Percentiles rank a stretch among this genome's conserved stretches.
phyloP scores from a whole-genome alignment of 352 stramenopile genomes.

The Pythium phragmitis region DNA sequence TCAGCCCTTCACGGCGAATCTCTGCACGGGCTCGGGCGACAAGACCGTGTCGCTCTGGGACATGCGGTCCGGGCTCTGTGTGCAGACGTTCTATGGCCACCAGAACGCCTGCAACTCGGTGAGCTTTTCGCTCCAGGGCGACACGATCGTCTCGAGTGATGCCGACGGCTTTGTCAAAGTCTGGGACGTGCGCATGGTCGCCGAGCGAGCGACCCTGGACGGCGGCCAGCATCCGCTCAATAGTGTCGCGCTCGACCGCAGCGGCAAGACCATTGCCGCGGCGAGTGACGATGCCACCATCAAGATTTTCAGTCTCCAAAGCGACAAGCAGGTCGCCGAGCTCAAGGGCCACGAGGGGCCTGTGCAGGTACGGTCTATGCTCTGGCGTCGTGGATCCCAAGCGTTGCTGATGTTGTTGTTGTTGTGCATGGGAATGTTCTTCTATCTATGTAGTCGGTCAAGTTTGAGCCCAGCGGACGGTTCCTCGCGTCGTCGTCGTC shows the following conservation, averaged over 20 bases:
- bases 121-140: slow-evolving; percentile 79
- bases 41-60: slow-evolving; percentile 97
- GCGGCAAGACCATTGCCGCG: slow-evolving; percentile 76
- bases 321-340: slow-evolving; percentile 61
- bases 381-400: not conserved
- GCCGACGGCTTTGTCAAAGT: slow-evolving; percentile 94
- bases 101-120: slow-evolving; percentile 94
- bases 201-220: slow-evolving; percentile 86
- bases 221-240: slow-evolving; percentile 90
- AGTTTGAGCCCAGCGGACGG: slow-evolving; percentile 86
- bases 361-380: slow-evolving; percentile 75
- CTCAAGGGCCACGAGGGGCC: slow-evolving; percentile 91
- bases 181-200: slow-evolving; percentile 95
- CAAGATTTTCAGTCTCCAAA: slow-evolving; percentile 88
- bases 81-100: slow-evolving; percentile 95
- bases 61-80: slow-evolving; percentile 88
- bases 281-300: slow-evolving; percentile 90
- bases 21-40: slow-evolving; percentile 92
- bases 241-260: slow-evolving; percentile 89
- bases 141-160: slow-evolving; percentile 91
- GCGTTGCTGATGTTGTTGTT: slow-evolving; percentile 8
- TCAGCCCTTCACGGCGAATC: slow-evolving; percentile 92
- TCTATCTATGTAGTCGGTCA: slow-evolving; percentile 59
- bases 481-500: slow-evolving; percentile 91
- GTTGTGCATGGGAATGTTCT: slow-evolving; percentile 18